phyloP scores from a whole-genome alignment of 2,329 filamentous ascomycete genomes.

The Penicillium sp. region DNA sequence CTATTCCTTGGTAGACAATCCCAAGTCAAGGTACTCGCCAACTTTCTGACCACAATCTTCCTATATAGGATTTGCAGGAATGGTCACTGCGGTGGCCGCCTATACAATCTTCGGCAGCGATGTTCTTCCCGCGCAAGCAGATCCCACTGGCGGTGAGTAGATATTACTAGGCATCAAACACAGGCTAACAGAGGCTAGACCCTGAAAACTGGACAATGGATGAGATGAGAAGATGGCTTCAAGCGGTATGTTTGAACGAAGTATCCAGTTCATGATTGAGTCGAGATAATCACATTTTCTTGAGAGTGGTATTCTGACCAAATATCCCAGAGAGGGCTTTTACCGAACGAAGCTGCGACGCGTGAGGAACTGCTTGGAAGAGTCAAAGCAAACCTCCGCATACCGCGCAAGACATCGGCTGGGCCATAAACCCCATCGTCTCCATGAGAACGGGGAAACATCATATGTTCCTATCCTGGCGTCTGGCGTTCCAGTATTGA shows the following conservation, averaged over 20 bases:
- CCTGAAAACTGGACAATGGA: conserved; percentile 72
- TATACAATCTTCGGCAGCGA: conserved; percentile 85
- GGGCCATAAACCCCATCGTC: neutral
- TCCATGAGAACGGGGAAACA: neutral
- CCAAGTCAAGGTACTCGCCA: neutral
- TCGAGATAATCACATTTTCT: neutral
- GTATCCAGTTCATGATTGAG: neutral
- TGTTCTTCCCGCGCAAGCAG: conserved; percentile 70
- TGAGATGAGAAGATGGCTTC: conserved; percentile 78
- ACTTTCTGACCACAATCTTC: conserved; percentile 18
- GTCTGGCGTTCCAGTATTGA: neutral
- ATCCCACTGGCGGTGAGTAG: conserved; percentile 69
- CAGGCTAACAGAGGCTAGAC: conserved; percentile 42
- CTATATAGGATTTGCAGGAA: conserved; percentile 68
- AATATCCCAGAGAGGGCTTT: conserved; percentile 56
- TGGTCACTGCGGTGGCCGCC: conserved; percentile 75
- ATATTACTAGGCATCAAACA: neutral
- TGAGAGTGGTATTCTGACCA: conserved; percentile 3
- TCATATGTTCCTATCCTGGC: neutral
- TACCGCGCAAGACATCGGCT: conserved; percentile 30
- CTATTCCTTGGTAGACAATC: conserved; percentile 61
- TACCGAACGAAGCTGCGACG: conserved; percentile 58
- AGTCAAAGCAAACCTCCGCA: conserved; percentile 65
- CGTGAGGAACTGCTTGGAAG: conserved; percentile 65
- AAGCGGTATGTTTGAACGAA: conserved; percentile 59